These are phyloP conservation scores for Papiliotrema fonsecae DNA, from an alignment of 1,284 basidiomycete genomes.

Conservation along the genomic window DNA sequence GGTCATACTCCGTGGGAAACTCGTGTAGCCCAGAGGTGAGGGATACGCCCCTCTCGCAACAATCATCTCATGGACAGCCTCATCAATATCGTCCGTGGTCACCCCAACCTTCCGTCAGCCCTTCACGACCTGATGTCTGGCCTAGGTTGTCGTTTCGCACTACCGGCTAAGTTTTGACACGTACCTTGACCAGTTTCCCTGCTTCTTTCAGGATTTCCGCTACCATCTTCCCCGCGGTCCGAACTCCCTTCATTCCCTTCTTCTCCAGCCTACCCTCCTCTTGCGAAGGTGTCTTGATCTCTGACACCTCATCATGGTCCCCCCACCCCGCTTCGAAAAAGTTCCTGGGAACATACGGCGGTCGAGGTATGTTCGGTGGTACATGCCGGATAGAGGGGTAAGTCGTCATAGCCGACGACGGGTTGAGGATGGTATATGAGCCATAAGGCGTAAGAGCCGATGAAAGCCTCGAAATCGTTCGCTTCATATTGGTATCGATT, in stretches of 20 bases:
- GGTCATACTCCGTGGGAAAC: constrained; percentile 80
- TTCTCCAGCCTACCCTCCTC: constrained; percentile 3
- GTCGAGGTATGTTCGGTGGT: constrained; percentile 58
- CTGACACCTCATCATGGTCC: constrained; percentile 53
- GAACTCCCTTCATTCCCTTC: constrained; percentile 57
- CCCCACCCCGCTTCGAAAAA: constrained; percentile 33
- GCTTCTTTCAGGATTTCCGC: constrained; percentile 59
- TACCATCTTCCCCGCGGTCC: constrained; percentile 61
- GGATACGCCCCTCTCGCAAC: constrained; percentile 71
- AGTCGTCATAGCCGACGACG: constrained; percentile 24
- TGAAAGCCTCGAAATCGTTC: neutral
- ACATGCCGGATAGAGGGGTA: constrained; percentile 53
- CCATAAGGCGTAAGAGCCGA: constrained; percentile 28
- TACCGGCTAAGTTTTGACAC: too few species aligned
- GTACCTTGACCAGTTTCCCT: constrained; percentile 57
- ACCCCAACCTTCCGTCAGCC: constrained; percentile 56
- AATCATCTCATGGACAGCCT: constrained; percentile 65
- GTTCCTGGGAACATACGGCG: constrained; percentile 57
- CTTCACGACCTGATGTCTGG: too few species aligned
- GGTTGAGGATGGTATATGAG: constrained; percentile 26
- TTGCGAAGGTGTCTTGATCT: constrained; percentile 38
- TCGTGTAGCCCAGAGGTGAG: constrained; percentile 74
- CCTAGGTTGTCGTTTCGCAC: too few species aligned
- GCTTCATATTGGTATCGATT: neutral
- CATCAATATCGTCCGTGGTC: constrained; percentile 70